Conservation (phyloP, 352 stramenopile species). For the Globisporangium nagaii region DNA sequence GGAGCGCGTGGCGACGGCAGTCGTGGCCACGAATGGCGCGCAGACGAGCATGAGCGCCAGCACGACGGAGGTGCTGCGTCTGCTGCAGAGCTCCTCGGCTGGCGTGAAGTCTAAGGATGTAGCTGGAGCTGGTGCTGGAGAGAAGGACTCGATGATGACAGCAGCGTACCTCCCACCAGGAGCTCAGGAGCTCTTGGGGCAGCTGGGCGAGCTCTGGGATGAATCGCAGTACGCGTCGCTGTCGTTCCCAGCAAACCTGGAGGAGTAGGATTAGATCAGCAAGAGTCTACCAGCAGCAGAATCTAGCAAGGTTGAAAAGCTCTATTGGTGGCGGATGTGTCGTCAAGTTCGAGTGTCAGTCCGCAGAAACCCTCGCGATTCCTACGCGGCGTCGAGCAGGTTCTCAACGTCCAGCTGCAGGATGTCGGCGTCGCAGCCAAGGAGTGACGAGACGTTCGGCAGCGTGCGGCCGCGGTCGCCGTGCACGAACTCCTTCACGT, state of each 20-base stretch:
- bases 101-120: slow-evolving; percentile 30
- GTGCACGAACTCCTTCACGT: slow-evolving; percentile 99
- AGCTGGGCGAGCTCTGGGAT: slow-evolving; percentile 79
- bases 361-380: no score
- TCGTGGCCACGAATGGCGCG: slow-evolving; percentile 49
- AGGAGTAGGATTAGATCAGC: not conserved
- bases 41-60: slow-evolving; percentile 56
- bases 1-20: slow-evolving; percentile 54
- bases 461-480: slow-evolving; percentile 96
- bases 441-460: slow-evolving; percentile 91
- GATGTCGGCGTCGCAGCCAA: slow-evolving; percentile 93
- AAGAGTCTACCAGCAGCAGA: no score
- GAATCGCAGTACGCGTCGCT: slow-evolving; percentile 76
- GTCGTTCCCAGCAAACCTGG: slow-evolving; percentile 32
- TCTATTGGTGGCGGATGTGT: not conserved
- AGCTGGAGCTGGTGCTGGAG: slow-evolving; percentile 1
- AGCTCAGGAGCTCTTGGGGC: slow-evolving; percentile 43
- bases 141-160: not conserved
- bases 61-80: slow-evolving; percentile 54
- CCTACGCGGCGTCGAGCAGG: slow-evolving; percentile 66
- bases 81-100: slow-evolving; percentile 42
- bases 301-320: not conserved
- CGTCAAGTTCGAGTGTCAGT: no score
- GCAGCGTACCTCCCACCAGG: slow-evolving; percentile 10
- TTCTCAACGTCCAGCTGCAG: slow-evolving; percentile 96